Conservation (phyloP, 192 early-diverging fungal genomes). For the Umbelopsis sp. region DNA sequence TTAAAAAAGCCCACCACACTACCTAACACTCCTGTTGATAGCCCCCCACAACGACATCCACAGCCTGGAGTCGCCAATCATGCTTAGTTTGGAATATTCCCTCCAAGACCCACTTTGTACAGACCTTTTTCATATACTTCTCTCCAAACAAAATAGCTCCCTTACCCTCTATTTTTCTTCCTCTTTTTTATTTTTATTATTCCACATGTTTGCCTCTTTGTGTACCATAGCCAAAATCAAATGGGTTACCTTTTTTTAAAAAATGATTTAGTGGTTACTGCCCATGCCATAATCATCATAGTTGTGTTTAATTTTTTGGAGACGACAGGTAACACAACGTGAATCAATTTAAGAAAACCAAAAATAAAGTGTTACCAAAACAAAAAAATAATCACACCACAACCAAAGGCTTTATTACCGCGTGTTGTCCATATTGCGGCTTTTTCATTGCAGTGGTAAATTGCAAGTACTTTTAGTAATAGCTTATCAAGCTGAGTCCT, state of each 20-base stretch:
- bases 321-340: no score
- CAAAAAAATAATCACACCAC: no score
- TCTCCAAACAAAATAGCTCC: background rate
- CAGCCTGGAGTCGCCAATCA: background rate
- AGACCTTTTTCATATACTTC: background rate
- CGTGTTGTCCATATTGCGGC: no score
- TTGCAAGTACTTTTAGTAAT: no score
- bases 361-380: no score
- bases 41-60: conserved; percentile 8
- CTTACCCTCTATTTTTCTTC: background rate
- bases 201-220: background rate
- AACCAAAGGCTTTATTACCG: no score
- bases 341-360: no score
- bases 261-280: background rate
- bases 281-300: no score
- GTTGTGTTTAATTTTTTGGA: no score
- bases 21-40: conserved; percentile 15
- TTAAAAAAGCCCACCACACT: conserved; percentile 13
- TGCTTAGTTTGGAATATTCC: background rate
- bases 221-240: conserved; percentile 11
- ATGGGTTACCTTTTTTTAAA: background rate
- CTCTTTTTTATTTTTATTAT: background rate
- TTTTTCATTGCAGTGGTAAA: no score
- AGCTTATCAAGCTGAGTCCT: no score
- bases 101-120: background rate